Percentiles rank a stretch among this genome's conserved stretches.
Conservation (phyloP, 257 asterid species). For the Solanum bulbocastanum region DNA sequence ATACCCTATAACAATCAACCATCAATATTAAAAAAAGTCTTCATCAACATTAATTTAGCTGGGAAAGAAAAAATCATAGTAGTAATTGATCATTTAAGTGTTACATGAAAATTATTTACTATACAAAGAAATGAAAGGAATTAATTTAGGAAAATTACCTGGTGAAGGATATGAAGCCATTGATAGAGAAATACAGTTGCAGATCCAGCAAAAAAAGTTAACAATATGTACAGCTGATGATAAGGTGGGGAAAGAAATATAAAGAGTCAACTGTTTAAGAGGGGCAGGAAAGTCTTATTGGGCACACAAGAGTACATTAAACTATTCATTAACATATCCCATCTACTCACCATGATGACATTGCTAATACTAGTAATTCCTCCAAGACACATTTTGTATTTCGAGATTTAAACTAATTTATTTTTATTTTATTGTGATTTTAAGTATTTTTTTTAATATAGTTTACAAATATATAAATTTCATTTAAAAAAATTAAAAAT, state of each 20-base stretch:
- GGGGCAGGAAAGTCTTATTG: background rate
- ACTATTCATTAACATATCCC: too few species aligned
- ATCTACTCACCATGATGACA: too few species aligned
- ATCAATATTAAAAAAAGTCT: background rate
- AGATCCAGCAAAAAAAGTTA: background rate
- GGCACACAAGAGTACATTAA: too few species aligned
- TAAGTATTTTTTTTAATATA: too few species aligned
- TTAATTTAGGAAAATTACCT: background rate
- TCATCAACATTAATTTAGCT: background rate
- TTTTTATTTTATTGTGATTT: too few species aligned
- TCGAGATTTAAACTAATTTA: too few species aligned
- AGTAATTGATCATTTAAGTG: background rate
- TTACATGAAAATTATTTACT: background rate
- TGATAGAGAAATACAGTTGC: background rate
- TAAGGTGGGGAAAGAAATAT: background rate
- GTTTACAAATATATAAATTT: too few species aligned
- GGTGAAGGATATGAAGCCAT: background rate
- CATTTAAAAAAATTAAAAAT: too few species aligned
- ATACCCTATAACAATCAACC: background rate
- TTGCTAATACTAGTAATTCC: too few species aligned
- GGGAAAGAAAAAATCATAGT: background rate
- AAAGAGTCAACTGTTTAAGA: background rate
- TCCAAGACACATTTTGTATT: too few species aligned
- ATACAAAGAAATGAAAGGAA: background rate
- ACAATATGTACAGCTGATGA: background rate